Base-by-base conservation (phyloP, 257 asterid species). In the Rubia yunnanensis region DNA sequence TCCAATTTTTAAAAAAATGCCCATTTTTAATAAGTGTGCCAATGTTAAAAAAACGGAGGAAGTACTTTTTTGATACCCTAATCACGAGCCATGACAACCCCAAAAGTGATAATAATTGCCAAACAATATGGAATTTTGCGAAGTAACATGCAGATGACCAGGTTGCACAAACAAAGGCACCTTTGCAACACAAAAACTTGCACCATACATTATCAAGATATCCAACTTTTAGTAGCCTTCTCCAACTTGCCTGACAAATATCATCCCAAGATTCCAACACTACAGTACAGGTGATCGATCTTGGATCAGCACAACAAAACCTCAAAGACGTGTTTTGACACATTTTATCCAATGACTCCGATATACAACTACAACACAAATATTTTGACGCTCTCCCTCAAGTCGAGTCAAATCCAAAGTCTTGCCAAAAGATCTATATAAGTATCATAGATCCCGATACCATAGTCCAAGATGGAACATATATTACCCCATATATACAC, bases 401-500 rank as follows among this genome's bases (percentile, higher is more conserved):
- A 18, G 59, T 52, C 31, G 11, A 23, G 41, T 17, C 11, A 55
- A 15, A 36, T 48, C 24, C 35, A 27, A 32, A 22, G 62, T 50
- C 52, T 32, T 22, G 26, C 52, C 34, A 31, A 34, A 5, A 48
- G 44, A 30, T 23, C 46, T 64, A 64, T 31, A n/a, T n/a, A n/a
- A n/a, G n/a, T n/a, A 48, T 23, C 70, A 59, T 32, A 50, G 9
- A 31, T 31, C 36, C 36, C 60, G 30, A 28, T 27, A 56, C 20
- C 58, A 48, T 52, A 48, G 30, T n/a, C 20, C 60, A 65, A 20
- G 31, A 10, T 27, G 46, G 36, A 52, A 65, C 36, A 65, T 18
- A 65, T 65, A 5, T 65, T n/a, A 28, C 23, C 20, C 44, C 60
- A 50, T 50, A 65, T 65, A n/a, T 50, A 65, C 70, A 65, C 48